A percentile compares a stretch with the other conserved stretches of the same genome.
Evolutionary conservation across 371 early-diverging fungal genomes (phyloP).

Genomic region (Mucor saturninus): DNA sequence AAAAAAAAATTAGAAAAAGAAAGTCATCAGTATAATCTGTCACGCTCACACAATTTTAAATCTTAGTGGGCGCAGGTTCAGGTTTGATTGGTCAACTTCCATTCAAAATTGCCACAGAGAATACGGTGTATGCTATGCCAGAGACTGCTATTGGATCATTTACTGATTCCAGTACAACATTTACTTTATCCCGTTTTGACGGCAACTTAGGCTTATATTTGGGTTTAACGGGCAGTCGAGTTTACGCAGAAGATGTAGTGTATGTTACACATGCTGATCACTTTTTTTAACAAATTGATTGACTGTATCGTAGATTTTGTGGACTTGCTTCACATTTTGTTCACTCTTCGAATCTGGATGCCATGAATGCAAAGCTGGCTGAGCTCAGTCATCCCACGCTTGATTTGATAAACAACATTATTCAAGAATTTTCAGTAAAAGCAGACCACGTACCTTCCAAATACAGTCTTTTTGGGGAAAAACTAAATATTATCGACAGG

Average conservation of each 20-base stretch:
- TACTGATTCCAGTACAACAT: slow-evolving; percentile 93
- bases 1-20: neutral
- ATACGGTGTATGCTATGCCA: slow-evolving; percentile 94
- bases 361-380: slow-evolving; percentile 79
- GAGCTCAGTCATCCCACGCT: slow-evolving; percentile 83
- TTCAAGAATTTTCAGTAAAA: slow-evolving; percentile 92
- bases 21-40: neutral
- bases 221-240: slow-evolving; percentile 84
- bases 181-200: slow-evolving; percentile 91
- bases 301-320: slow-evolving; percentile 57
- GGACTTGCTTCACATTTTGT: slow-evolving; percentile 97
- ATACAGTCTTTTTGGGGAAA: slow-evolving; percentile 64
- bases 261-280: slow-evolving; percentile 41
- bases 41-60: too few species aligned
- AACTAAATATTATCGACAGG: slow-evolving; percentile 78
- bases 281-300: slow-evolving; percentile 5
- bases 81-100: slow-evolving; percentile 95
- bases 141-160: slow-evolving; percentile 94
- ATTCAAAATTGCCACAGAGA: slow-evolving; percentile 96
- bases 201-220: slow-evolving; percentile 91
- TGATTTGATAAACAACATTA: slow-evolving; percentile 82
- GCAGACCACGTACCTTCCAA: slow-evolving; percentile 22
- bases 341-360: slow-evolving; percentile 80
- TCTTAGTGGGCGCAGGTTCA: slow-evolving; percentile 94
- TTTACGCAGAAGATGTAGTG: slow-evolving; percentile 87